Conservation (phyloP, 768 basidiomycete species). For the Myochromella boudieri region DNA sequence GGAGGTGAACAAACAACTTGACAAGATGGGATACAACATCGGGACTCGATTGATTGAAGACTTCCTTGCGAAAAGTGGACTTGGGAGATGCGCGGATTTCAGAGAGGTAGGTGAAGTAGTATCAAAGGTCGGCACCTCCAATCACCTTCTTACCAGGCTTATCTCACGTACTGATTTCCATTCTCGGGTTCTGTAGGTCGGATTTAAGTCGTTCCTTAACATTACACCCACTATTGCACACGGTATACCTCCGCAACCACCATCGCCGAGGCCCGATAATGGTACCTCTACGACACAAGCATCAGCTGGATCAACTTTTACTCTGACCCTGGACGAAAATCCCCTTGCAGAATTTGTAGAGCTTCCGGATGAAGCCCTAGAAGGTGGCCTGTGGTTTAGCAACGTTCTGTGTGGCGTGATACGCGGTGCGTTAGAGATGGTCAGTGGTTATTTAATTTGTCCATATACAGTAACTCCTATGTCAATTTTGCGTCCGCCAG, state of each 20-base stretch:
- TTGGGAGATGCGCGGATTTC: conserved; percentile 93
- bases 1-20: conserved; percentile 94
- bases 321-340: conserved; percentile 90
- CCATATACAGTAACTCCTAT: background rate
- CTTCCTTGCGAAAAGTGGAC: conserved; percentile 88
- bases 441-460: conserved; percentile 33
- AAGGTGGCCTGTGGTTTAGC: conserved; percentile 95
- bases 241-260: conserved; percentile 48
- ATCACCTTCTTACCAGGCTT: background rate
- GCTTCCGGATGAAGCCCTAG: conserved; percentile 87
- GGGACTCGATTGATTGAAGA: conserved; percentile 96
- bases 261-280: conserved; percentile 49
- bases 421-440: conserved; percentile 95
- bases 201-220: conserved; percentile 97
- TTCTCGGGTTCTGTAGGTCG: conserved; percentile 58
- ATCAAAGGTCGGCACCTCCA: conserved; percentile 65
- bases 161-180: background rate
- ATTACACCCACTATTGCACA: conserved; percentile 84
- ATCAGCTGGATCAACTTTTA: conserved; percentile 63
- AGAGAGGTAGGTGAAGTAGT: conserved; percentile 94
- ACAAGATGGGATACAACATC: conserved; percentile 99
- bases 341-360: conserved; percentile 97
- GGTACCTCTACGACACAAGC: conserved; percentile 41
- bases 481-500: conserved; percentile 40
- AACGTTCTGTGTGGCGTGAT: conserved; percentile 95